These are phyloP conservation scores for Rhinocladiella mackenziei DNA, from an alignment of 2,329 filamentous ascomycete species.

Conservation along the genomic window DNA sequence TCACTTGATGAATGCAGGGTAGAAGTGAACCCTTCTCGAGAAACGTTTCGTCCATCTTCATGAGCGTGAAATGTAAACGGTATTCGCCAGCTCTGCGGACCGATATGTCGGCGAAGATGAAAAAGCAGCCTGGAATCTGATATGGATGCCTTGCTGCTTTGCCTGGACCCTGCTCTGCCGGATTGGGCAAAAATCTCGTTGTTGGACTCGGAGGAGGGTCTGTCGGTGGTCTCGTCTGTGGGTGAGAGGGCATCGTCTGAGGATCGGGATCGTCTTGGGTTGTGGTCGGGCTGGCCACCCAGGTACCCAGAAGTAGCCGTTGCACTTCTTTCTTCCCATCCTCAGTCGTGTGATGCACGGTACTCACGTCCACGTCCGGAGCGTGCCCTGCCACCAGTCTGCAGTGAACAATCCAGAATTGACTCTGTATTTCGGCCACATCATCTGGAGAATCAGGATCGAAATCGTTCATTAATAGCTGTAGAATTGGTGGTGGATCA, in stretches of 20 bases:
- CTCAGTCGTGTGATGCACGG: constrained; percentile 24
- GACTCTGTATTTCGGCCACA: constrained; percentile 35
- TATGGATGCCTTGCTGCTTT: constrained; percentile 9
- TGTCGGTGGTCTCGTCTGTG: constrained; percentile 18
- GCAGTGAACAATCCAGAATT: constrained; percentile 43
- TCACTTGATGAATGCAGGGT: constrained; percentile 15
- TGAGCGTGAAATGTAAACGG: constrained; percentile 44
- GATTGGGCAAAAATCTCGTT: constrained; percentile 17
- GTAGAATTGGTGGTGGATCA: constrained; percentile 47
- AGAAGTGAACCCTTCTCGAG: constrained; percentile 16
- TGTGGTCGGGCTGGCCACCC: constrained; percentile 40
- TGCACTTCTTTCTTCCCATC: constrained; percentile 26
- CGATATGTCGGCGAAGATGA: constrained; percentile 48
- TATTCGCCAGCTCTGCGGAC: constrained; percentile 45
- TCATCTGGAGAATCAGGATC: constrained; percentile 39
- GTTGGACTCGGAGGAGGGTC: constrained; percentile 18
- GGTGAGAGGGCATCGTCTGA: constrained; percentile 39
- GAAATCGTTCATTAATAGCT: constrained; percentile 45
- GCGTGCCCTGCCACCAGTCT: constrained; percentile 36
- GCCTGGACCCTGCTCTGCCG: constrained; percentile 3
- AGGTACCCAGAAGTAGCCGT: constrained; percentile 26
- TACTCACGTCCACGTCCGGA: constrained; percentile 25
- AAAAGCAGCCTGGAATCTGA: constrained; percentile 41
- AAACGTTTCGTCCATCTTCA: constrained; percentile 34
- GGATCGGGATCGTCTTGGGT: constrained; percentile 44